Evolutionary conservation across 805 yeast species (phyloP).

Genomic region (Kuraishia floccosa): DNA sequence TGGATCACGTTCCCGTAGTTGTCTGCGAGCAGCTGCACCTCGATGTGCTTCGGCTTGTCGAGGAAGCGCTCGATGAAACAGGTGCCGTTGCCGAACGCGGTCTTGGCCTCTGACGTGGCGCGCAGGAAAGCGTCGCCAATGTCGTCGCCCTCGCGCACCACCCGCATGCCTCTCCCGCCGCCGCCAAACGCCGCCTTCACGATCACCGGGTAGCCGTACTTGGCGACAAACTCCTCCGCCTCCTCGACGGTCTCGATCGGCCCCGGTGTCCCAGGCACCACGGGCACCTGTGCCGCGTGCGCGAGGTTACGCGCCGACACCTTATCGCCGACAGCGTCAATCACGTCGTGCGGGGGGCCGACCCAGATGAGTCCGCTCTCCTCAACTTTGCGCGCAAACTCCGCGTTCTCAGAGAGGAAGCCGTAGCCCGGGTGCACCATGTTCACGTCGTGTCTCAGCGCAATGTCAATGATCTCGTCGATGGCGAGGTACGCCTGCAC

Average conservation of each 20-base stretch:
- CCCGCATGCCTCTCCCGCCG: slow-evolving; percentile 99
- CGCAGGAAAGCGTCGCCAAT: slow-evolving; percentile 85
- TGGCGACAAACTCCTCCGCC: slow-evolving; percentile 66
- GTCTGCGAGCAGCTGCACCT: slow-evolving; percentile 93
- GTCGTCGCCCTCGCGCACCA: slow-evolving; percentile 92
- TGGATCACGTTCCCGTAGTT: slow-evolving; percentile 91
- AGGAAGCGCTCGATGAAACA: slow-evolving; percentile 94
- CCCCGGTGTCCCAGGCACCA: slow-evolving; percentile 97
- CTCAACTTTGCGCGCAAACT: slow-evolving; percentile 85
- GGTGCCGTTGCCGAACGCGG: slow-evolving; percentile 98
- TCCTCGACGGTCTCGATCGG: slow-evolving; percentile 77
- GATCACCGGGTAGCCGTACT: slow-evolving; percentile 92
- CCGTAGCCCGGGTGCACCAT: slow-evolving; percentile 95
- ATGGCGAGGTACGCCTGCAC: slow-evolving; percentile 94
- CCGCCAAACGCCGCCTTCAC: slow-evolving; percentile 99
- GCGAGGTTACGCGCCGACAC: slow-evolving; percentile 91
- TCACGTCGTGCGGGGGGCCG: slow-evolving; percentile 82
- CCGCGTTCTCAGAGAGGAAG: slow-evolving; percentile 82
- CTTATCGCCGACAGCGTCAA: slow-evolving; percentile 94
- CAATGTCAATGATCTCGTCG: slow-evolving; percentile 87
- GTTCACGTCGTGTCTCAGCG: slow-evolving; percentile 63
- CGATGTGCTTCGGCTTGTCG: slow-evolving; percentile 94
- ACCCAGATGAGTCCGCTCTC: slow-evolving; percentile 91
- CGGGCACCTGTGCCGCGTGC: slow-evolving; percentile 70
- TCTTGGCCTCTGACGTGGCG: slow-evolving; percentile 87